Base-by-base conservation (phyloP, 2,329 filamentous ascomycete species). In the Fusarium paranaense region DNA sequence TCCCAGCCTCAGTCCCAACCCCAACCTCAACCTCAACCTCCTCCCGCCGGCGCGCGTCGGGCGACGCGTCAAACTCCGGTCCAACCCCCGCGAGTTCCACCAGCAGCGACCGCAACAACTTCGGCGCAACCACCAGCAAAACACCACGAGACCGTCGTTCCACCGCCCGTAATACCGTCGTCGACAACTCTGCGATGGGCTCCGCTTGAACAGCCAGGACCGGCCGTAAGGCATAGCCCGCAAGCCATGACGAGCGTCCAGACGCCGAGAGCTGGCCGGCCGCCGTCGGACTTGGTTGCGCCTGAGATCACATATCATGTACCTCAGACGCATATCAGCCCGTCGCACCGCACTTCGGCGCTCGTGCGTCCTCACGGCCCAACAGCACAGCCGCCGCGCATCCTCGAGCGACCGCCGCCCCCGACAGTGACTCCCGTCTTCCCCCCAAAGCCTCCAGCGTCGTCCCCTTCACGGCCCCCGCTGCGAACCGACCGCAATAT, bases 401-500 rank as follows among this genome's bases (percentile, higher is more conserved):
- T 77, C 16, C 67, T 80, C 59, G 77, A 80, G 14, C 77, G 77
- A 50, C 76, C 78, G 9, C 76, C 79, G 16, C 72, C 73, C 25
- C 75, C 79, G 14, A 72, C 76, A 18, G 75, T 83, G 5, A 83
- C 82, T 25, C 80, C 82, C 18, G 78, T 83, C 9, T 80, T 75
- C 45, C 79, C 80, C 1, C 83, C 83, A 6, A 84, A 83, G 37
- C 83, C 81, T 20, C 70, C 70, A 5, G 71, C 72, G 14, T 62
- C 77, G 11, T 65, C 78, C 3, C 73, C 76, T 16, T 76, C 81
- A 38, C 83, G 81, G 32, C 78, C 82, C 1, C 82, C 84, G 7
- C 84, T 82, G 1, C 82, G 83, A 38, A 80, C 87, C 11, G 91
- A 93, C 76, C 93, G 93, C 66, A 98, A 97, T 81, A 93, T 98